These are phyloP conservation scores for Ophiostoma perfectum DNA, from an alignment of 2,329 filamentous ascomycete genomes.

Conservation along the genomic window DNA sequence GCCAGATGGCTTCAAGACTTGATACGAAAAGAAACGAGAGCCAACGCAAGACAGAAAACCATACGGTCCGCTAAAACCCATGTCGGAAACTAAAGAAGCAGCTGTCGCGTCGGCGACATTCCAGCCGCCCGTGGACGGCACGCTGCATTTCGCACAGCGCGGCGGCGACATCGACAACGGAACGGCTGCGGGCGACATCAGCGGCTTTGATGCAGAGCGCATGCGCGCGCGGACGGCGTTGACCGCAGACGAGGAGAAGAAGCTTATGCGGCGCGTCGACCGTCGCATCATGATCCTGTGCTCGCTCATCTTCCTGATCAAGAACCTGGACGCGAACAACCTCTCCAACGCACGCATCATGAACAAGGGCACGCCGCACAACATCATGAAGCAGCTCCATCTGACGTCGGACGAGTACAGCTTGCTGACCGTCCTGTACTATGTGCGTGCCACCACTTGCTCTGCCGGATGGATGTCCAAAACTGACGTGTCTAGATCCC, in stretches of 20 bases:
- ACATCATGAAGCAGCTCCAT: slow-evolving; percentile 39
- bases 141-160: slow-evolving; percentile 16
- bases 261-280: slow-evolving; percentile 40
- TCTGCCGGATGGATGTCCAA: background rate
- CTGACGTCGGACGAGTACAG: slow-evolving; percentile 40
- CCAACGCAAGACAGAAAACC: background rate
- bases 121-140: background rate
- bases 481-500: slow-evolving; percentile 43
- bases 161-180: slow-evolving; percentile 22
- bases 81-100: slow-evolving; percentile 7
- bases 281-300: slow-evolving; percentile 41
- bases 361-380: slow-evolving; percentile 37
- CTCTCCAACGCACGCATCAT: slow-evolving; percentile 42
- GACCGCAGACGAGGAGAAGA: slow-evolving; percentile 39
- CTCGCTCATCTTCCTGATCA: slow-evolving; percentile 39
- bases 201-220: slow-evolving; percentile 32
- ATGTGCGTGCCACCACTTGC: slow-evolving; percentile 31
- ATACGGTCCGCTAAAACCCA: background rate
- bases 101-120: background rate
- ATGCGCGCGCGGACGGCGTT: slow-evolving; percentile 36
- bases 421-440: slow-evolving; percentile 38
- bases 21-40: background rate
- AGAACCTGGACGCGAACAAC: slow-evolving; percentile 38
- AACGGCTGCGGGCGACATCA: slow-evolving; percentile 16
- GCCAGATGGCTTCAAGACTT: background rate